Base-by-base conservation (phyloP, 208 protist genomes). In the Crithidia sp. region DNA sequence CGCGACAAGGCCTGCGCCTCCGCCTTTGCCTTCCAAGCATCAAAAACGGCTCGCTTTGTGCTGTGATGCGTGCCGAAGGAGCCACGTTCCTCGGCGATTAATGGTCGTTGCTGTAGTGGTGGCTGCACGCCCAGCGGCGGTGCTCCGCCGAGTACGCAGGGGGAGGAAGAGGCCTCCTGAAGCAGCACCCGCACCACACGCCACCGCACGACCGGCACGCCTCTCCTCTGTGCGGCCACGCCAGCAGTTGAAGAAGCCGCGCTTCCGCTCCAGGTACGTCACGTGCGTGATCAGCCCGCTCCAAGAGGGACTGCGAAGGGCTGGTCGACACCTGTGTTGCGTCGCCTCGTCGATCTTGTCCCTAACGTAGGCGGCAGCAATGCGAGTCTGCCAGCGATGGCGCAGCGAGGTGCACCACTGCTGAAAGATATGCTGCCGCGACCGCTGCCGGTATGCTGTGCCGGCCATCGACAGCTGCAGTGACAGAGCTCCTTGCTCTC, bases 221-320 rank as follows among this genome's bases (percentile, higher is more conserved):
- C 5, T 41, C 17, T 50, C 58, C 44, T 75, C 69, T 40, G 65
- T 62, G 45, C 68, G 66, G 16, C 62, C 68, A 53, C 67, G 67
- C 84, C 84, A 89, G 19, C 57, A 53, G 5, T 60, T 62, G 43
- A 89, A 89, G 57, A 81, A 84, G 45, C 74, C 67, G n/a, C 85
- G 78, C 63, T 90, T 87, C 5, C 85, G 75, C 47, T 85, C 78
- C 2, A 71, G 73, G 57, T 87, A 86, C 13, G 85, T 73, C 36
- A 86, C 55, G 19, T 75, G 71, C 13, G 52, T 14, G 17, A 86
- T 59, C n/a, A 81, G 37, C 6, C 72, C 71, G n/a, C 53, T 40
- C 71, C 77, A 77, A 0, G 63, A 72, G 0, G 66, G 77, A 19
- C 67, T 77, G 17, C 67, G 67, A 28, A 79, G 17, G 28, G 8